Evolutionary conservation across 345 rosid genomes (phyloP).

Genomic region (Carallia pectinifolia): DNA sequence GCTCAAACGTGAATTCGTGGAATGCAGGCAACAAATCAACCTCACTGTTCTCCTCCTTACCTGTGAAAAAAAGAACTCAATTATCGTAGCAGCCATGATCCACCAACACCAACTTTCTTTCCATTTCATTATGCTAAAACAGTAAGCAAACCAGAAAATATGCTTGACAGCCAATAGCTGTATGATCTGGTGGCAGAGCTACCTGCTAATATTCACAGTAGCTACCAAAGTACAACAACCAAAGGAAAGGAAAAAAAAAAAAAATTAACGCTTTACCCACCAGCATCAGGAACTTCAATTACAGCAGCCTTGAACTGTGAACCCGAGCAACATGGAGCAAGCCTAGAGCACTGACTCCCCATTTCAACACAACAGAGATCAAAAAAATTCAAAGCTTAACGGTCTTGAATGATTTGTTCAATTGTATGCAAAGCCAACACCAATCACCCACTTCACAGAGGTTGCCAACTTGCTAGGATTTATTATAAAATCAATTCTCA

Average conservation of each 20-base stretch:
- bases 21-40: conserved; percentile 52
- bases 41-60: conserved; percentile 39
- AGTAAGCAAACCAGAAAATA: too few species aligned
- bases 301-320: conserved; percentile 59
- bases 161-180: too few species aligned
- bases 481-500: too few species aligned
- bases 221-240: too few species aligned
- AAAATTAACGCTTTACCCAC: conserved; percentile 41
- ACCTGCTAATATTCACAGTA: too few species aligned
- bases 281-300: conserved; percentile 54
- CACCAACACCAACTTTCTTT: conserved; percentile 6
- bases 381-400: conserved; percentile 14
- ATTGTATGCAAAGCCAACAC: neutral
- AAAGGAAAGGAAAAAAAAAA: neutral
- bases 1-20: conserved; percentile 72
- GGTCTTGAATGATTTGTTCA: neutral
- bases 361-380: conserved; percentile 31
- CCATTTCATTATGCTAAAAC: neutral
- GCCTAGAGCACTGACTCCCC: conserved; percentile 69
- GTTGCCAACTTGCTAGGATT: too few species aligned
- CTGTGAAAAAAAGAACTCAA: conserved; percentile 33
- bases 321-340: conserved; percentile 58
- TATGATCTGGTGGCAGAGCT: too few species aligned
- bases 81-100: conserved; percentile 3
- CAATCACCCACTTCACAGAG: too few species aligned